Evolutionary conservation across 2,329 filamentous ascomycete genomes (phyloP).

Genomic region (Ustilaginoidea virens): DNA sequence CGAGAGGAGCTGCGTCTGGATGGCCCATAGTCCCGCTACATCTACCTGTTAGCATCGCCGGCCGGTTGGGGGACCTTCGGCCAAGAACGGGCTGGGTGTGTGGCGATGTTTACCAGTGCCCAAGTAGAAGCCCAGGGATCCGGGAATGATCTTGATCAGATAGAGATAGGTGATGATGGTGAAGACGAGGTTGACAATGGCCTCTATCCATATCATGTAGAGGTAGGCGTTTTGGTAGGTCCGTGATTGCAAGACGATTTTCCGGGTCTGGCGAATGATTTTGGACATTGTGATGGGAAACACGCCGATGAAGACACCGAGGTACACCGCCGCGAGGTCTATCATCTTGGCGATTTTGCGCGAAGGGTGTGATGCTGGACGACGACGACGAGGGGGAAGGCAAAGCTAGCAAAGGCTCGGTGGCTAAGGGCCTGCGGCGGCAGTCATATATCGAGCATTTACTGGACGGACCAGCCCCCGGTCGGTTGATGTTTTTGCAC

Average conservation of each 20-base stretch:
- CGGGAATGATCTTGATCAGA: constrained; percentile 8
- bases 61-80: no score
- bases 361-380: no score
- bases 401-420: no score
- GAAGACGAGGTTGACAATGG: constrained; percentile 11
- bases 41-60: neutral
- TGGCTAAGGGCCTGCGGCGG: no score
- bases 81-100: neutral
- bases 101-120: constrained; percentile 4
- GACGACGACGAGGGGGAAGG: no score
- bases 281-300: constrained; percentile 12
- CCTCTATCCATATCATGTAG: constrained; percentile 14
- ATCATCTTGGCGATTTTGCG: constrained; percentile 2
- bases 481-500: no score
- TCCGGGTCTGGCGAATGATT: constrained; percentile 8
- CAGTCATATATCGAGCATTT: no score
- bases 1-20: constrained; percentile 23
- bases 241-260: constrained; percentile 8
- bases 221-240: constrained; percentile 10
- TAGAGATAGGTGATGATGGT: constrained; percentile 12
- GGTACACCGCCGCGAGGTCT: constrained; percentile 11
- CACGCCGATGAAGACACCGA: constrained; percentile 12
- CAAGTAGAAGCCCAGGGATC: constrained; percentile 3
- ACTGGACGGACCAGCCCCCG: no score
- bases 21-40: constrained; percentile 7